Percentiles rank a stretch among this genome's conserved stretches.
Evolutionary conservation across 108 stramenopile genomes (phyloP).

Genomic region (Chaetoceros muelleri): DNA sequence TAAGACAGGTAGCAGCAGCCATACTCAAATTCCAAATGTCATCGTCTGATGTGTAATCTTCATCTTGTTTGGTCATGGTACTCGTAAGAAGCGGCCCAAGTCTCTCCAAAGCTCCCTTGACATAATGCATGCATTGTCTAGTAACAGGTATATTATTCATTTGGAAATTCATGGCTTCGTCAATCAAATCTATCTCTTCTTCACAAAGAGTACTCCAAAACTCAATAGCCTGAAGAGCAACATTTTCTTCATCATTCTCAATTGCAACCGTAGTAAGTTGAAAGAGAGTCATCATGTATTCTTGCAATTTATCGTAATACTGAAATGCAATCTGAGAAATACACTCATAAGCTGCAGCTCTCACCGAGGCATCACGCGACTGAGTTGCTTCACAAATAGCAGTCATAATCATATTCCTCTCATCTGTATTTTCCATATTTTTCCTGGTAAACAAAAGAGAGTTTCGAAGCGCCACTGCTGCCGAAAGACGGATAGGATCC

Average conservation of each 20-base stretch:
- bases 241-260: conserved; percentile 67
- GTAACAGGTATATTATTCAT: conserved; percentile 33
- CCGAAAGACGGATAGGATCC: conserved; percentile 75
- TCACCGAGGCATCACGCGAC: conserved; percentile 48
- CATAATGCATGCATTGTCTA: conserved; percentile 61
- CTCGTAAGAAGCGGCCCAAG: conserved; percentile 78
- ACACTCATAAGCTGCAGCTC: conserved; percentile 84
- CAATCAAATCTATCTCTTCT: conserved; percentile 78
- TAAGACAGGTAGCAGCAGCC: conserved; percentile 82
- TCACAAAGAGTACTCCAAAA: conserved; percentile 92
- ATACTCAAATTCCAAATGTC: conserved; percentile 79
- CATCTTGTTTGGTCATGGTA: conserved; percentile 87
- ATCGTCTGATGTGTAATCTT: conserved; percentile 66
- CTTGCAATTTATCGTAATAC: conserved; percentile 88
- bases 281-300: conserved; percentile 88
- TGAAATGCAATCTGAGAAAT: conserved; percentile 77
- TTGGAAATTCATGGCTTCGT: conserved; percentile 40
- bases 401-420: conserved; percentile 91
- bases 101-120: conserved; percentile 56
- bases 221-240: conserved; percentile 86
- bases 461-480: conserved; percentile 81
- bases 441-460: conserved; percentile 79
- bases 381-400: conserved; percentile 91
- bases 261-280: conserved; percentile 84
- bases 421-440: conserved; percentile 86